Evolutionary conservation across 805 yeast species (phyloP), one percentile per base, ranked within the genome.

Genomic region (Jamesozyma gamospora): DNA sequence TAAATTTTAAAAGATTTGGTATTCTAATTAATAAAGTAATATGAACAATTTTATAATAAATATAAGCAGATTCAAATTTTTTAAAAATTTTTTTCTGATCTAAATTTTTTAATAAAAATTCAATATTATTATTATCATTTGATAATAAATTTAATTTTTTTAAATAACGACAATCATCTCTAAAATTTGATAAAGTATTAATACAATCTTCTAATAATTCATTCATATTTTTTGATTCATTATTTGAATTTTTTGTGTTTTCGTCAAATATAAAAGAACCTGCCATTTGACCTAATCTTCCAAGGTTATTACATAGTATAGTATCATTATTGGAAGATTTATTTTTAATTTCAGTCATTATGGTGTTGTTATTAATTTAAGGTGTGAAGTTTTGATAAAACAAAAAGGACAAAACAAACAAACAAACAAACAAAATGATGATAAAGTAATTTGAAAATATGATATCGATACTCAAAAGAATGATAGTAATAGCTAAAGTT

Each of bases 21-120:
- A 60, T 56, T 35, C 46, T 51, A 17, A 46, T 49, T n/a, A 53
- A 39, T 17, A 55, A 46, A 2, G 52, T 48, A 30, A 47, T 49
- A 34, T 56, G 60, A n/a, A 60, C 54, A 14, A 58, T 57, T 39
- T 60, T 60, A 44, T 55, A 60, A 35, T 58, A 60, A n/a, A 60
- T 52, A 35, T 56, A 60, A 6, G 59, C 54, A n/a, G 55, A 48
- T 48, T 59, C 64, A 37, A 53, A 53, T 8, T 48, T 27, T 27
- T 51, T 50, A 36, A 41, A 48, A 4, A 47, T 33, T 13, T 42
- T 45, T 12, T 38, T 31, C 8, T 35, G 35, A 14, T 37, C 37
- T 10, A 37, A 32, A 2, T 35, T 35, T 9, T 28, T 19, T 11
- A 27, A 4, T 17, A 31, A 14, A 16, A 31, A 19, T n/a, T 18